Conservation (phyloP, 2,329 filamentous ascomycete genomes). For the Xylariaceae sp. region DNA sequence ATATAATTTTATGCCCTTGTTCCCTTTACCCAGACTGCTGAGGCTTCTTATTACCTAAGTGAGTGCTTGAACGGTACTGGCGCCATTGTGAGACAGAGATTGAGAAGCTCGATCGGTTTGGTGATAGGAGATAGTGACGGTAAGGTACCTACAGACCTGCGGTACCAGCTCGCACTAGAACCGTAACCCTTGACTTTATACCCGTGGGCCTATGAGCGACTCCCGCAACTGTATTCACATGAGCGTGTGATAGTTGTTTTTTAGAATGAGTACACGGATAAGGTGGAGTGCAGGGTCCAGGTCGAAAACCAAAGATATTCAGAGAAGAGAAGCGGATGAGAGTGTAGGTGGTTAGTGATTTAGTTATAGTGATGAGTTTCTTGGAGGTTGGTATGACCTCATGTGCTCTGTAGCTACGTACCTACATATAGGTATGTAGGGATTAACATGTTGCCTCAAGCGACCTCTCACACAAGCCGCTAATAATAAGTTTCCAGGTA, state of each 20-base stretch:
- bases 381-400: constrained; percentile 13
- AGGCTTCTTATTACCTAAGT: constrained; percentile 32
- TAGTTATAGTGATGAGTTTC: no score
- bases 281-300: no score
- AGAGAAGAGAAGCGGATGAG: no score
- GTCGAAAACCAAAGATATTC: no score
- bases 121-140: neutral
- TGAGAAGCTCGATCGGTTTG: neutral
- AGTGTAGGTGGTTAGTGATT: neutral
- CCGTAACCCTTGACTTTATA: no score
- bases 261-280: no score
- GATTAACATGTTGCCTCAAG: no score
- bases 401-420: neutral
- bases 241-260: no score
- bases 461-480: neutral
- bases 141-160: no score
- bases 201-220: no score
- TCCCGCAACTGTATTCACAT: neutral
- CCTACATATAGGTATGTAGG: no score
- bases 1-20: neutral
- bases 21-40: neutral
- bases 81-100: constrained; percentile 34
- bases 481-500: neutral
- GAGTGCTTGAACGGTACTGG: constrained; percentile 40
- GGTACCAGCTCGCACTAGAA: no score